A percentile compares a stretch with the other conserved stretches of the same genome.
Evolutionary conservation across 179 eudicot genomes (phyloP).

Genomic region (Beta lomatogona): DNA sequence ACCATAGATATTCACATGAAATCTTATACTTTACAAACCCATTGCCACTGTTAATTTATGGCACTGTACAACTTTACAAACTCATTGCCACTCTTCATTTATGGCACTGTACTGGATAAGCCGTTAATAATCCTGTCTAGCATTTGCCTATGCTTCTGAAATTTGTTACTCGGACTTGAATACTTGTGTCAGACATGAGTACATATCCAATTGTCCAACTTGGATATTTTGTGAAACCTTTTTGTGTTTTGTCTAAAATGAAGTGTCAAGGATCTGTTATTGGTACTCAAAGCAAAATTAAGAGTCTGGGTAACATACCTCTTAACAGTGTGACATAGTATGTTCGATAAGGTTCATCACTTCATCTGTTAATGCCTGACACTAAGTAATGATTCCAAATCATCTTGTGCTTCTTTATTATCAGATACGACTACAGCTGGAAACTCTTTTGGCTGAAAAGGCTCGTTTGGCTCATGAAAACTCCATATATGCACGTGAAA

Average conservation of each 20-base stretch:
- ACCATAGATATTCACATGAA: background rate
- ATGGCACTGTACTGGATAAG: background rate
- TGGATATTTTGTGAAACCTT: too few relatives aligned
- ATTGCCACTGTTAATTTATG: background rate
- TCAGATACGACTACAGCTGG: slow-evolving; percentile 90
- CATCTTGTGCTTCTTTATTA: slow-evolving; percentile 12
- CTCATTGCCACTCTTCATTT: background rate
- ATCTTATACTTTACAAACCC: background rate
- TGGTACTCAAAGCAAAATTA: too few relatives aligned
- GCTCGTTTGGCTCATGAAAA: slow-evolving; percentile 91
- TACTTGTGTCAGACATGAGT: too few relatives aligned
- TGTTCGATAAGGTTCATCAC: background rate
- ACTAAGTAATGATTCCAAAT: background rate
- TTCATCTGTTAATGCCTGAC: background rate
- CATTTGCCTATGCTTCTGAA: background rate
- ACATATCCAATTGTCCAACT: too few relatives aligned
- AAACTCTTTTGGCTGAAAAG: slow-evolving; percentile 88
- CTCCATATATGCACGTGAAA: slow-evolving; percentile 86
- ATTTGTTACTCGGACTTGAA: too few relatives aligned
- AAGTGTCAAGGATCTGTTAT: too few relatives aligned
- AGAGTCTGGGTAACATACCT: too few relatives aligned
- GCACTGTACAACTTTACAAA: background rate
- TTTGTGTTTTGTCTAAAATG: too few relatives aligned
- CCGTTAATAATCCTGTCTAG: background rate
- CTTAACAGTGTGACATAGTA: background rate